Percentiles rank a stretch among this genome's conserved stretches.
These are phyloP conservation scores for Saccharum officinarum DNA, from an alignment of 176 grass and related monocot species.

Conservation along the genomic window DNA sequence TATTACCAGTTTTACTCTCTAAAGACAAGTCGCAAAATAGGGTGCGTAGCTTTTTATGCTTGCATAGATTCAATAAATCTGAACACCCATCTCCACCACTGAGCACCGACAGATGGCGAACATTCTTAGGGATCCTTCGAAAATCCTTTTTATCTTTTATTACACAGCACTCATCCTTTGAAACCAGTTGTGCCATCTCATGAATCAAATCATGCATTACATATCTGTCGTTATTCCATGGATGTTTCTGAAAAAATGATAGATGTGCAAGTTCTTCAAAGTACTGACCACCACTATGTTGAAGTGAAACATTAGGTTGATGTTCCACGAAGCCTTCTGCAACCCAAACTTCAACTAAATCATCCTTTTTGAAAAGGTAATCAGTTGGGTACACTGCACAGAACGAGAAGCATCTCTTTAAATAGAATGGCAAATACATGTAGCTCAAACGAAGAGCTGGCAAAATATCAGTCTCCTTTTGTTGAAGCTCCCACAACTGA, in stretches of 20 bases:
- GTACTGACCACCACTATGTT: background rate
- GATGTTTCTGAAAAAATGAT: background rate
- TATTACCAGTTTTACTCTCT: background rate
- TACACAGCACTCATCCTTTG: conserved; percentile 8
- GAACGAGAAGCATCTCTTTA: conserved; percentile 49
- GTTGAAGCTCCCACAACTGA: conserved; percentile 37
- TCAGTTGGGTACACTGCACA: conserved; percentile 48
- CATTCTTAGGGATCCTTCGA: background rate
- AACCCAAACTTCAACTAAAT: background rate
- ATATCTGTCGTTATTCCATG: background rate
- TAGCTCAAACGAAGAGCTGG: conserved; percentile 51
- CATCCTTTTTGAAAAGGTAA: background rate
- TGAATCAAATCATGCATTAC: conserved; percentile 49
- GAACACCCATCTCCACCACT: background rate
- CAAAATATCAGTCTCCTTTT: conserved; percentile 31
- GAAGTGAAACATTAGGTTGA: no score
- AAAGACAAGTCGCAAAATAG: background rate
- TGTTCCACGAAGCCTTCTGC: background rate
- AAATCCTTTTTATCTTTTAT: background rate
- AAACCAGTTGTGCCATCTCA: conserved; percentile 39
- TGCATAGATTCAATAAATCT: background rate
- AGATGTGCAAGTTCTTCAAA: conserved; percentile 5
- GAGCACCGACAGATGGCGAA: background rate
- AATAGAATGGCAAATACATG: conserved; percentile 38
- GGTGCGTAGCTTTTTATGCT: background rate